phyloP scores from a whole-genome alignment of 129 eudicot species.

The Saposhnikovia divaricata region DNA sequence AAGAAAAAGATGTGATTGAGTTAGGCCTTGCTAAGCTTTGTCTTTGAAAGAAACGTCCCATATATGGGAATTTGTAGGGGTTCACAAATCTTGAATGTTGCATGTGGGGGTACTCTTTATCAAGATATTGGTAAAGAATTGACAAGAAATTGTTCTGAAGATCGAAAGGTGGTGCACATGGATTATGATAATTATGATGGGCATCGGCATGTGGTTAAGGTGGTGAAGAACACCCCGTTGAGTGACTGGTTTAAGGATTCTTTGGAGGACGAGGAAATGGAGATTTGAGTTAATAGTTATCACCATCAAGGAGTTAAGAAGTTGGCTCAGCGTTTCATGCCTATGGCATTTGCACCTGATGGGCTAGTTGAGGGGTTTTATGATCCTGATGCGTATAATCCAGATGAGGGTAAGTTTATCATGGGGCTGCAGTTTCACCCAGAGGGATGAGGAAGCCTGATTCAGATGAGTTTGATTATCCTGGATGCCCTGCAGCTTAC shows the following conservation, averaged over 20 bases:
- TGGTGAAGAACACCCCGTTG: slow-evolving; percentile 67
- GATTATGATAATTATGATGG: slow-evolving; percentile 85
- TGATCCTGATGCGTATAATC: slow-evolving; percentile 82
- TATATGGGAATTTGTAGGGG: slow-evolving; percentile 91
- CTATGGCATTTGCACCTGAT: slow-evolving; percentile 85
- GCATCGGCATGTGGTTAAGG: slow-evolving; percentile 67
- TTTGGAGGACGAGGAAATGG: slow-evolving; percentile 45
- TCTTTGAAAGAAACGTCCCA: slow-evolving; percentile 80
- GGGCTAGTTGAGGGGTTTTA: slow-evolving; percentile 89
- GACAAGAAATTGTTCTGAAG: slow-evolving; percentile 18
- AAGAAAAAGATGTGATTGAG: slow-evolving; percentile 82
- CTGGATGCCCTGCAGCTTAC: slow-evolving; percentile 89
- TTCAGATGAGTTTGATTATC: slow-evolving; percentile 77
- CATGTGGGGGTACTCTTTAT: slow-evolving; percentile 86
- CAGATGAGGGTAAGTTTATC: slow-evolving; percentile 87
- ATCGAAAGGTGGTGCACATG: slow-evolving; percentile 53
- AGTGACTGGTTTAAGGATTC: slow-evolving; percentile 69
- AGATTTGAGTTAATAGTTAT: slow-evolving; percentile 71
- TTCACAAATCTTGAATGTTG: slow-evolving; percentile 80
- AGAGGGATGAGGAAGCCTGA: slow-evolving; percentile 61
- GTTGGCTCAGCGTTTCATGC: slow-evolving; percentile 71
- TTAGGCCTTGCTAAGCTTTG: slow-evolving; percentile 73
- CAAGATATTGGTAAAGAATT: slow-evolving; percentile 75
- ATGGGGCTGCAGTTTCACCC: slow-evolving; percentile 99
- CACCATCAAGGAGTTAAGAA: slow-evolving; percentile 97